Conservation (phyloP, 305 asterid genomes). For the Solanum hybrid region DNA sequence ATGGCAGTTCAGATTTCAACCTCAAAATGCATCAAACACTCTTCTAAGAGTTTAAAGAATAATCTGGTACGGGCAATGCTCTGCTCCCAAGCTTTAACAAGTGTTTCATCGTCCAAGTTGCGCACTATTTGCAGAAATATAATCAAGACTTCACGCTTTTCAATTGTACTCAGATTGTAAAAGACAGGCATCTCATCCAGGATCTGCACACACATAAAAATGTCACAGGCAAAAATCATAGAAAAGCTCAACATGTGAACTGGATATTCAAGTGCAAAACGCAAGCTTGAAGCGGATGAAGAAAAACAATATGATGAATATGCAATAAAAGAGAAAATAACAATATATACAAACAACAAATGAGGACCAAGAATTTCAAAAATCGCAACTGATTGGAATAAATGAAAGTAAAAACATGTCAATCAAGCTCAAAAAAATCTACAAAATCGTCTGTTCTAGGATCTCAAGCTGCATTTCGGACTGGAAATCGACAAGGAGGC, state of each 20-base stretch:
- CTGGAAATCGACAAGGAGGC: background rate
- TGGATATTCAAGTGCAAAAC: background rate
- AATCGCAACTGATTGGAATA: background rate
- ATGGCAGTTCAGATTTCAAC: constrained; percentile 23
- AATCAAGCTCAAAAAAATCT: background rate
- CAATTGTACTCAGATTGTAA: constrained; percentile 82
- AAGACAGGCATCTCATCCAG: constrained; percentile 99
- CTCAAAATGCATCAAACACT: constrained; percentile 88
- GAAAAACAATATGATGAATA: background rate
- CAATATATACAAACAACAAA: background rate
- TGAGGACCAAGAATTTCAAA: background rate
- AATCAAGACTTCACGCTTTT: constrained; percentile 88
- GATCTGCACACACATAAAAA: constrained; percentile 45
- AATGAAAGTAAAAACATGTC: background rate
- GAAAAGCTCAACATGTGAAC: background rate
- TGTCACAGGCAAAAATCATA: background rate
- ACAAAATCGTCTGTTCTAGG: background rate
- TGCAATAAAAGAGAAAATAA: background rate
- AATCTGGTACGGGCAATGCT: constrained; percentile 99
- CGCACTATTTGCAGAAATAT: constrained; percentile 79
- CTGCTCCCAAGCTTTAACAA: constrained; percentile 98
- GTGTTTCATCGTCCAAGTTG: constrained; percentile 91
- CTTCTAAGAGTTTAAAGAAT: constrained; percentile 95
- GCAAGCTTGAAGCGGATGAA: background rate
- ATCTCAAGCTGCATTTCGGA: background rate